Percentiles rank a stretch among this genome's conserved stretches.
Evolutionary conservation across 805 yeast genomes (phyloP).

Genomic region (Starmerella etchellsii): DNA sequence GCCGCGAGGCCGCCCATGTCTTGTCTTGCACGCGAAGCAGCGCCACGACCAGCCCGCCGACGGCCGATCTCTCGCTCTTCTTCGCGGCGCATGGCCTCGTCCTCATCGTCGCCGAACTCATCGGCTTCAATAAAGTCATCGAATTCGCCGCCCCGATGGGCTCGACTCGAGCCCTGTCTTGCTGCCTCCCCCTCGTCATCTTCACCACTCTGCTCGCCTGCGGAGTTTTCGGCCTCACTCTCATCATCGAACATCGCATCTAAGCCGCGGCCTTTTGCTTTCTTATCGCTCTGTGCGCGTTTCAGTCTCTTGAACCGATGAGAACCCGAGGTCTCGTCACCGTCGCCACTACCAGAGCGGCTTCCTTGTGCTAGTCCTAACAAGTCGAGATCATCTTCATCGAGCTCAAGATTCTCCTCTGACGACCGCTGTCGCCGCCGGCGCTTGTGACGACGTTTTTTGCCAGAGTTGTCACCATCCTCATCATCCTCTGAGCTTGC

Average conservation of each 20-base stretch:
- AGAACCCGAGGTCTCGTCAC: conserved; percentile 17
- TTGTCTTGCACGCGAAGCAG: not conserved
- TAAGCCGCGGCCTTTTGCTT: conserved; percentile 25
- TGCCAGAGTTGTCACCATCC: conserved; percentile 5
- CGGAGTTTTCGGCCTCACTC: conserved; percentile 26
- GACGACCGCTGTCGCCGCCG: conserved; percentile 16
- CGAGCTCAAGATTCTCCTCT: conserved; percentile 37
- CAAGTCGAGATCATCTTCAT: conserved; percentile 89
- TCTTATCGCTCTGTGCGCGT: conserved; percentile 40
- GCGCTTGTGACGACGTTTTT: conserved; percentile 15
- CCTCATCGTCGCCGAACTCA: conserved; percentile 65
- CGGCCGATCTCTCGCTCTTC: conserved; percentile 35
- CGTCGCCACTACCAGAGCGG: conserved; percentile 22
- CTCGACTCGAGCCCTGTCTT: not conserved
- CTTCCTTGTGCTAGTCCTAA: conserved; percentile 35
- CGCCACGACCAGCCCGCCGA: conserved; percentile 9
- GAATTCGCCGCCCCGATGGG: conserved; percentile 51
- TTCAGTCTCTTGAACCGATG: conserved; percentile 70
- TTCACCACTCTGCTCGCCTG: conserved; percentile 26
- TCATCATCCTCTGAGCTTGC: conserved; percentile 30
- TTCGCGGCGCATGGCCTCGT: conserved; percentile 45
- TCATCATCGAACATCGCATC: conserved; percentile 63
- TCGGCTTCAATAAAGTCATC: conserved; percentile 98
- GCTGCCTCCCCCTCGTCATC: not conserved
- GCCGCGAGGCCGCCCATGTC: conserved; percentile 12